Percentiles rank a stretch among this genome's conserved stretches.
These are phyloP conservation scores for Leucaena leucocephala DNA, from an alignment of 306 rosid species.

Conservation along the genomic window DNA sequence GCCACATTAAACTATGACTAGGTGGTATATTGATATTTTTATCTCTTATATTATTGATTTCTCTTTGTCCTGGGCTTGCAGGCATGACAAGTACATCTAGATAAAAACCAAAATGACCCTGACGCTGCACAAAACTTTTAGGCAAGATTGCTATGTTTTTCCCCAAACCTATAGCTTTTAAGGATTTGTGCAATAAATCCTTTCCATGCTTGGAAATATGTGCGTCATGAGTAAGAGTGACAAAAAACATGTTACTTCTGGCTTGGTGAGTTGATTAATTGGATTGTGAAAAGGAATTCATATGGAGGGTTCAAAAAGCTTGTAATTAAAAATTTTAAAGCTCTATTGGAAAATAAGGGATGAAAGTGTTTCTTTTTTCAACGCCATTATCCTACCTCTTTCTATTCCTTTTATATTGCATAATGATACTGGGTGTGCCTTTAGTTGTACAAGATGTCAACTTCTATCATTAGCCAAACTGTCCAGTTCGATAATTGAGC, in stretches of 20 bases:
- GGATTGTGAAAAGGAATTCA: conserved; percentile 10
- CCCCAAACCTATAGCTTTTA: conserved; percentile 18
- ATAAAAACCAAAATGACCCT: conserved; percentile 96
- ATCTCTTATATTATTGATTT: conserved; percentile 12
- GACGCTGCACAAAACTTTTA: conserved; percentile 95
- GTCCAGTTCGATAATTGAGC: not conserved
- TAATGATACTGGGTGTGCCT: conserved; percentile 3
- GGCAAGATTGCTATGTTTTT: conserved; percentile 52
- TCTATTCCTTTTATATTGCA: not conserved
- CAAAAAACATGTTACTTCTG: conserved; percentile 19
- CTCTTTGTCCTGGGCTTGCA: conserved; percentile 39
- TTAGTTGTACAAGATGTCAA: not conserved
- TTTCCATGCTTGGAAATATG: conserved; percentile 16
- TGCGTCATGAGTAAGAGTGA: conserved; percentile 5
- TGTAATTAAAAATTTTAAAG: conserved; percentile 17
- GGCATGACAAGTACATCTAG: conserved; percentile 99
- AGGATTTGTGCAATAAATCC: conserved; percentile 13
- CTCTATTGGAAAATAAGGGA: not conserved
- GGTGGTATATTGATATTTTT: not conserved
- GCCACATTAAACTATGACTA: conserved; percentile 20
- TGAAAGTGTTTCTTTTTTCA: not conserved
- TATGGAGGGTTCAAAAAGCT: conserved; percentile 10
- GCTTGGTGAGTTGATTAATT: conserved; percentile 14
- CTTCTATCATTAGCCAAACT: not conserved
- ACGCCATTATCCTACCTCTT: not conserved